Base-by-base conservation (phyloP, 345 rosid genomes). In the Erysimum cheiranthoides region DNA sequence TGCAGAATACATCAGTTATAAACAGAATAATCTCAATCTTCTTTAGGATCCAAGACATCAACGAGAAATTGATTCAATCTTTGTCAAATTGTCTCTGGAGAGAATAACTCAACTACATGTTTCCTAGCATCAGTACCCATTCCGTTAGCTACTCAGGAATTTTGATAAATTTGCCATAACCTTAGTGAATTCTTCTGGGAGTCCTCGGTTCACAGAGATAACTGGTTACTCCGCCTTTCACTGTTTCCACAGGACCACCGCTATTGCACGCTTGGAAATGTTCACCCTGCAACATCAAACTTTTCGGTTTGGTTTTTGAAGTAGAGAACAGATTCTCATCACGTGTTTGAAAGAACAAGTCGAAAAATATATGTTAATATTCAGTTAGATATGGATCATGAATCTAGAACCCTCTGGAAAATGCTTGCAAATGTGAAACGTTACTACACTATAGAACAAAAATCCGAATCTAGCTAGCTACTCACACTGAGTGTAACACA, bases 191-290 rank as follows among this genome's bases (percentile, higher is more conserved):
- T 81, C 90, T 43, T 66, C 27, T 6, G 88, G 84, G 21, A 69
- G 25, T 21, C 25, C 25, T 84, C 21, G 87, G 85, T 27, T 80
- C 73, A 46, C 95, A 85, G 17, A 91, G 93, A 76, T 85, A 86
- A 39, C 93, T 89, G 0, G 93, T 84, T n/a, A 75, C 82, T 40
- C 77, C 89, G 38, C 76, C 77, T 85, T 77, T 85, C 12, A 86
- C 59, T 0, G 93, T 82, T 78, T 90, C 92, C 63, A 87, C 82
- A 14, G 89, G 91, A 17, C 90, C 92, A 17, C 93, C 92, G 45
- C 89, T 90, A 30, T 82, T 85, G 87, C 97, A 88, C 10, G 92
- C 88, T 14, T 88, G 92, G 12, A 89, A 86, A 80, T 86, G 90
- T 74, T 87, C 90, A 68, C 85, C 89, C 93, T 92, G 53, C 56